Evolutionary conservation across 1,284 basidiomycete genomes (phyloP), one percentile per base, ranked within the genome.

Genomic region (Cutaneotrichosporon dermatis): DNA sequence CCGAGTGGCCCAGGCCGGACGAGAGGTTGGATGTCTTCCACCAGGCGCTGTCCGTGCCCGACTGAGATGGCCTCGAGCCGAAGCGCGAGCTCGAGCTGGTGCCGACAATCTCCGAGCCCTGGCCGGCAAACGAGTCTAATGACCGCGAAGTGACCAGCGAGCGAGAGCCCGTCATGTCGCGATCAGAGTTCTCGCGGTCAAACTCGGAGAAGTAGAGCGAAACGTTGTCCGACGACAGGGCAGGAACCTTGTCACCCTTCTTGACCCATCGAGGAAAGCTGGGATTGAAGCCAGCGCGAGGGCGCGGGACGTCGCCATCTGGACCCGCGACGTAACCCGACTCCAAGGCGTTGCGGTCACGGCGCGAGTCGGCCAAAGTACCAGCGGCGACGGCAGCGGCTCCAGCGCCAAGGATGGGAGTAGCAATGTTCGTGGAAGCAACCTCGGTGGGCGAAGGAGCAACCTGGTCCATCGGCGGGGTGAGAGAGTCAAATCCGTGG

Each of bases 201-300:
- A 64, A 59, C 52, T 64, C 63, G 35, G 59, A 59, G 41, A 64
- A 64, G 43, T 64, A 45, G 2, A 54, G 49, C 37, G 62, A 61
- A 1, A 61, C 15, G 39, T 75, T 70, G 50, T 75, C 75, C 49
- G 68, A 69, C 34, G 71, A 66, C 35, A 66, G 61, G 63, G 75
- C 73, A 16, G 62, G 59, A 2, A 25, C 15, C 9, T 55, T 52
- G 46, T 61, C 51, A 2, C 59, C 57, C 9, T 53, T 40, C 13
- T 45, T 35, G 53, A 70, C 65, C 59, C 74, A 68, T 54, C 76
- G 69, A 13, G 76, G 76, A 60, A 75, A 76, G 25, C 72, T 63
- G 10, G 77, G 76, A 33, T 73, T 75, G 64, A 79, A 79, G 53
- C 77, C 71, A 7, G 66, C 64, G 37, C 72, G 63, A 4, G 75